Evolutionary conservation across 768 basidiomycete species (phyloP).

Genomic region (Gloeopeniophorella convolvens): DNA sequence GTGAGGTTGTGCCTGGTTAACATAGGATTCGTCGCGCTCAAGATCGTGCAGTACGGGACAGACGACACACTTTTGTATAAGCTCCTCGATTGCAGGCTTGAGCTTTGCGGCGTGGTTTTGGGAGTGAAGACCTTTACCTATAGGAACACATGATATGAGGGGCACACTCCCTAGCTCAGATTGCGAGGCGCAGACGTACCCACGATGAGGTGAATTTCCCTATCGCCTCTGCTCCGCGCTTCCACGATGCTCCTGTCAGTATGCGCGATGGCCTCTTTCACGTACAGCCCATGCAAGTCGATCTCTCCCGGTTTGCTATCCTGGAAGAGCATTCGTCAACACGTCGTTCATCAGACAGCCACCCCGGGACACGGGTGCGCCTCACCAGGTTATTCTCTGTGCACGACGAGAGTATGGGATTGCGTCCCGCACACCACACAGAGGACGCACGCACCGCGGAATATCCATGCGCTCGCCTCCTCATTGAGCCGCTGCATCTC

Average conservation of each 20-base stretch:
- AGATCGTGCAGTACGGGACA: not conserved
- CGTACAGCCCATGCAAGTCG: conserved; percentile 89
- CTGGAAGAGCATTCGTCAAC: conserved; percentile 26
- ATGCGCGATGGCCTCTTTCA: conserved; percentile 80
- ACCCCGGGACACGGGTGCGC: not conserved
- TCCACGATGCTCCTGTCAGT: conserved; percentile 65
- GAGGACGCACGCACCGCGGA: conserved; percentile 43
- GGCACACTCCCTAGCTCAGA: not conserved
- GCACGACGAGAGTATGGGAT: not conserved
- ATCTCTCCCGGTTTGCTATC: conserved; percentile 69
- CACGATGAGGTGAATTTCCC: conserved; percentile 74
- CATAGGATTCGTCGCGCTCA: not conserved
- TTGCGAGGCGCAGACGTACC: conserved; percentile 40
- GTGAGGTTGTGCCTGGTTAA: conserved; percentile 59
- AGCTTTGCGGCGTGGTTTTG: conserved; percentile 71
- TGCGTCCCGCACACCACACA: not conserved
- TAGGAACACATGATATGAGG: not conserved
- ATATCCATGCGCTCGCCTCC: conserved; percentile 87
- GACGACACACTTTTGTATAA: conserved; percentile 66
- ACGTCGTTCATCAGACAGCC: not conserved
- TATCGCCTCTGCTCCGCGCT: conserved; percentile 56
- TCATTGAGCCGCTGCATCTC: conserved; percentile 76
- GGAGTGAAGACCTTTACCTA: conserved; percentile 87
- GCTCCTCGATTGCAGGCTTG: conserved; percentile 84
- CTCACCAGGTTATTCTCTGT: conserved; percentile 71